Evolutionary conservation across 129 eudicot genomes (phyloP), one percentile per base, ranked within the genome.

Genomic region (Centella asiatica): DNA sequence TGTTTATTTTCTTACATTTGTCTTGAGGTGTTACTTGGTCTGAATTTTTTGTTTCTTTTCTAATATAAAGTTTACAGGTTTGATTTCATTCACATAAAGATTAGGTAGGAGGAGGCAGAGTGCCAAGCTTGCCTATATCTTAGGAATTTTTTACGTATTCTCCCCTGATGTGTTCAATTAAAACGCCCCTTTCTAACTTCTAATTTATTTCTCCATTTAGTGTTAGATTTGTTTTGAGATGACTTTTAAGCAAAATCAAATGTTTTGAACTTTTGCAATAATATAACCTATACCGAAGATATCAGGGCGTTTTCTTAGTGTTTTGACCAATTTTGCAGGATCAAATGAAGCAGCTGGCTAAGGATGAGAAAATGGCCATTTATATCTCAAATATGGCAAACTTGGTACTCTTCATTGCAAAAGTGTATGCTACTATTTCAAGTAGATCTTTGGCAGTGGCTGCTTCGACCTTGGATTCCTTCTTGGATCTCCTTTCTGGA

Each of bases 401-500:
- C 64, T 64, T 89, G 52, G 46, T 89, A 54, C 85, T 89, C 40
- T 89, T 89, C 59, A 50, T 71, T 10, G 52, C 52, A 47, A 47
- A 47, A 47, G 22, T 47, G 0, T 47, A 0, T 47, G 52, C 52
- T 47, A 17, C 52, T 47, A 6, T 6, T 47, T 23, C 4, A 7
- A 47, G 52, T 11, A 47, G 52, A 47, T 47, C 52, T 47, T n/a
- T 47, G 52, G 52, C 52, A 47, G 52, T 47, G 6, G 19, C 19
- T n/a, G 52, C 52, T 9, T 47, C 52, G 19, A 89, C 97, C 3
- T 49, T 89, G 73, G 97, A 85, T 36, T 89, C 97, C 0, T 73
- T 89, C 54, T 68, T 89, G 44, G 97, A 89, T 79, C 83, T 89
- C 37, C 69, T 89, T 32, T 89, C 95, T 10, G 97, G 97, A 33